A percentile compares a stretch with the other conserved stretches of the same genome.
These are phyloP conservation scores for Irpex sp. DNA, from an alignment of 1,284 basidiomycete species.

Conservation along the genomic window DNA sequence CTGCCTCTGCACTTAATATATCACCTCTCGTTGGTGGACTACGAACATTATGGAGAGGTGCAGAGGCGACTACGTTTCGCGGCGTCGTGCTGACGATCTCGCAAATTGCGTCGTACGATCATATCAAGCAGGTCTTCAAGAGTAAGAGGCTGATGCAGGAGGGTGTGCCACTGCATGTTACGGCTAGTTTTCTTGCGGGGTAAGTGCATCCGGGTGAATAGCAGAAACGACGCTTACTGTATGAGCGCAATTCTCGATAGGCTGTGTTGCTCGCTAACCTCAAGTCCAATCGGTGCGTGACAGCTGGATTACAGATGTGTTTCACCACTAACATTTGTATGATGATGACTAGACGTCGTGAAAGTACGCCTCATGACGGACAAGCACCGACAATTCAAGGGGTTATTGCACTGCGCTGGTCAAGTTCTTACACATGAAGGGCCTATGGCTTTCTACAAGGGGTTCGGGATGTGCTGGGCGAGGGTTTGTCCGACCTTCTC, in stretches of 20 bases:
- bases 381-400: constrained; percentile 27
- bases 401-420: constrained; percentile 29
- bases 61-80: constrained; percentile 32
- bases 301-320: not conserved
- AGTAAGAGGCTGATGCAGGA: constrained; percentile 29
- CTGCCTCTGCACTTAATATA: constrained; percentile 5
- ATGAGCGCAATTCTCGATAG: constrained; percentile 12
- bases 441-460: constrained; percentile 33
- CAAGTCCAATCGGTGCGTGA: constrained; percentile 33
- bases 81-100: constrained; percentile 33
- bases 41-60: constrained; percentile 31
- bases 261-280: constrained; percentile 34
- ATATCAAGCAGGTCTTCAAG: constrained; percentile 34
- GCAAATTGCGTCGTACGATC: constrained; percentile 37
- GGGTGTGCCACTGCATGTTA: constrained; percentile 31
- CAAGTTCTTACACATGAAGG: constrained; percentile 29
- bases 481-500: constrained; percentile 22
- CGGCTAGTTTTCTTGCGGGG: constrained; percentile 34
- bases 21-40: constrained; percentile 24
- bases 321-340: not conserved
- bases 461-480: constrained; percentile 37
- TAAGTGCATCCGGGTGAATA: constrained; percentile 11
- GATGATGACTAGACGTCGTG: constrained; percentile 28
- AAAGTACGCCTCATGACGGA: constrained; percentile 40
- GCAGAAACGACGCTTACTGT: not conserved